These are phyloP conservation scores for Lachancea thermotolerans DNA, from an alignment of 805 yeast genomes.

Conservation along the genomic window DNA sequence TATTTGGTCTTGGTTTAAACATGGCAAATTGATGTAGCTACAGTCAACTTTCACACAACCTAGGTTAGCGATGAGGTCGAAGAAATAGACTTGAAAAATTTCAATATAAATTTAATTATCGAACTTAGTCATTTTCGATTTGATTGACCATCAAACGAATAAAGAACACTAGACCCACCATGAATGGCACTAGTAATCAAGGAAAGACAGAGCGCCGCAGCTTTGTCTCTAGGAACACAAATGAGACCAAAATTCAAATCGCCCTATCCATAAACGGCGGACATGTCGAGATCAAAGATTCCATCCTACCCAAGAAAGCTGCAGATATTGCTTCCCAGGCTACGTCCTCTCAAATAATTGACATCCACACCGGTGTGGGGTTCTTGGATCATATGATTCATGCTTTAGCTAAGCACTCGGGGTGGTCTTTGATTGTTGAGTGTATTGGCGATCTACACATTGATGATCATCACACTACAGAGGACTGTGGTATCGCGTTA, in stretches of 20 bases:
- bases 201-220: constrained; percentile 28
- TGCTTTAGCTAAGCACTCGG: constrained; percentile 93
- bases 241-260: constrained; percentile 89
- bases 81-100: background rate
- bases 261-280: constrained; percentile 86
- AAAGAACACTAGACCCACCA: background rate
- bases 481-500: constrained; percentile 88
- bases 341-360: constrained; percentile 64
- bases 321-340: constrained; percentile 58
- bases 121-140: background rate
- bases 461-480: constrained; percentile 96
- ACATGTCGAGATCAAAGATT: constrained; percentile 50
- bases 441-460: constrained; percentile 93
- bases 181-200: background rate
- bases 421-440: constrained; percentile 87
- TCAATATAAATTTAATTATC: background rate
- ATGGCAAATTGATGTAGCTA: background rate
- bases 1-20: background rate
- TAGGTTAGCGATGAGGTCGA: background rate
- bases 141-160: background rate
- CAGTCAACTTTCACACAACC: background rate
- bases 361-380: constrained; percentile 87
- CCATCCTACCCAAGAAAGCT: constrained; percentile 40
- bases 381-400: constrained; percentile 96
- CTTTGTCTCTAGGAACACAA: constrained; percentile 55